Evolutionary conservation across 108 stramenopile genomes (phyloP), one percentile per base, ranked within the genome.

Genomic region (Thalassiosira profunda): DNA sequence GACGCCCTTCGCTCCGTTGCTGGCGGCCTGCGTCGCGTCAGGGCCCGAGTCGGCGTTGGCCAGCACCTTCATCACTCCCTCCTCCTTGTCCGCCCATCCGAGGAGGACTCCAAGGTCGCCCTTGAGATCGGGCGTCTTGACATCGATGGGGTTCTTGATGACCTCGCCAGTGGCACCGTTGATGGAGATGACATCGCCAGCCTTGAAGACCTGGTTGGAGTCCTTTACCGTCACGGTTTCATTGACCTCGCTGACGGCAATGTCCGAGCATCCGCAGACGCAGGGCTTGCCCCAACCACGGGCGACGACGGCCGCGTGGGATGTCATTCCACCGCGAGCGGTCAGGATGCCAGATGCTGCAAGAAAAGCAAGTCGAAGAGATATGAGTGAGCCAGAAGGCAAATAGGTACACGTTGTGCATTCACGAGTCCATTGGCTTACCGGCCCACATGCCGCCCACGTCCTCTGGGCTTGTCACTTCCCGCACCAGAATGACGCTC

Each of bases 281-380:
- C 94, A 95, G 52, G 91, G 91, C 75, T 93, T 93, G 40, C 94
- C 94, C 94, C 91, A 92, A 45, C 94, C 90, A 20, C 94, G 78
- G 17, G 94, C 92, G 25, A 95, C 94, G 31, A 95, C 94, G 7
- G 94, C 94, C 18, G 92, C 92, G 63, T 93, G 92, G 18, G 75
- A 79, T 18, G 92, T 95, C 80, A 90, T 92, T 30, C 94, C 94
- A 36, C 94, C 94, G 28, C 86, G 59, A 4, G 89, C 84, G 17
- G 94, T 95, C 40, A 95, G 66, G 47, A 95, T 88, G 14, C 94
- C 94, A 41, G 72, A 58, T 4, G 90, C 82, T 58, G 42, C 42
- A 28, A 37, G 49, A 8, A 24, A 51, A 31, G 12, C 21, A 43
- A 44, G 18, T 36, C 11, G 3, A 54, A 15, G 7, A 56, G 48